Conservation (phyloP, 345 rosid species). For the Boechera divaricarpa region DNA sequence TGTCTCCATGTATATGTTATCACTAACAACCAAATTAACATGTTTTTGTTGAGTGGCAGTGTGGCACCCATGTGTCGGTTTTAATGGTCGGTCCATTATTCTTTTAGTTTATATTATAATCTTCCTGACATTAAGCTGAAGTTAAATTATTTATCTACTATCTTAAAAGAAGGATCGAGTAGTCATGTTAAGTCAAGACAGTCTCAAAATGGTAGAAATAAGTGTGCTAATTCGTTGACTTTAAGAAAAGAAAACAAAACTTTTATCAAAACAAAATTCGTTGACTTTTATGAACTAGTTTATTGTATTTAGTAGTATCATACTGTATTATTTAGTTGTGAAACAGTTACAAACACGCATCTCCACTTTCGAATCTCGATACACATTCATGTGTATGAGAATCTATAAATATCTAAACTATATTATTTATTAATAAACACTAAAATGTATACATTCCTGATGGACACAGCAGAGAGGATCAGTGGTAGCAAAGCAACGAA, state of each 20-base stretch:
- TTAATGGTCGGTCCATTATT: constrained; percentile 25
- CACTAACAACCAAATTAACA: not conserved
- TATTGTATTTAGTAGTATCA: not conserved
- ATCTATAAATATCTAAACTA: not conserved
- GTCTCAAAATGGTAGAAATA: constrained; percentile 10
- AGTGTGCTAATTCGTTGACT: not conserved
- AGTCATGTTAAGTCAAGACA: constrained; percentile 8
- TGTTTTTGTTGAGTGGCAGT: not conserved
- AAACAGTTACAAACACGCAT: not conserved
- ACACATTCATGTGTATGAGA: constrained; percentile 21
- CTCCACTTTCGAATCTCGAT: constrained; percentile 10
- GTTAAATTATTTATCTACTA: not conserved
- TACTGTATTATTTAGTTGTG: not conserved
- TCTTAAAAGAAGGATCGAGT: not conserved
- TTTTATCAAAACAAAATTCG: not conserved
- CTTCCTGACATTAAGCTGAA: constrained; percentile 5
- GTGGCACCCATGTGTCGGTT: constrained; percentile 22
- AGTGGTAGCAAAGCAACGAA: constrained; percentile 10
- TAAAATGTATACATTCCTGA: not conserved
- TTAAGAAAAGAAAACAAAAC: not conserved
- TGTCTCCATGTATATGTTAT: constrained; percentile 2
- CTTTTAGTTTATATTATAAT: constrained; percentile 7
- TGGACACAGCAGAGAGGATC: constrained; percentile 4
- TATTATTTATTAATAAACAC: not conserved
- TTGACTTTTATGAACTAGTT: not conserved